Base-by-base conservation (phyloP, 768 basidiomycete genomes). In the Paxillus rubicundulus region DNA sequence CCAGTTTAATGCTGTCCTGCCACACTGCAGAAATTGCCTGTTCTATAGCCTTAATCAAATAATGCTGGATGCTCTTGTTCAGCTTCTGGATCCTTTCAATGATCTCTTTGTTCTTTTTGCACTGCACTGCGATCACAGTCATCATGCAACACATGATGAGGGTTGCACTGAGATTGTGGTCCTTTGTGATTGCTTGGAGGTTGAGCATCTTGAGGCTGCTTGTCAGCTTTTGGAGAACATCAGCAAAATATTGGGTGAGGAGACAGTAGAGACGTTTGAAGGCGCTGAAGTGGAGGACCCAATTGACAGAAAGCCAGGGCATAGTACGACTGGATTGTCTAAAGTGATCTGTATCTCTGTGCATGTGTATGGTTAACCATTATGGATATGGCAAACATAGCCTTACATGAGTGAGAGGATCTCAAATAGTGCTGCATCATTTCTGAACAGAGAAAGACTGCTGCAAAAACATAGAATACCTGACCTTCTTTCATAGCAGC, bases 41-140 rank as follows among this genome's bases (percentile, higher is more conserved):
- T 70, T 97, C 94, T 53, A 97, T 96, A 37, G 91, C 89, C 70
- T 82, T 87, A 95, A 97, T 98, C 48, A 97, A 73, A 63, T 84
- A 78, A 66, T 92, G 89, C 72, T 97, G 94, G 63, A 93, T 85
- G 16, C 72, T 77, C 69, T 96, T 88, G 55, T 82, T 86, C 56
- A 97, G 69, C 2, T 81, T 78, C 62, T 95, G 93, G 33, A 98
- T 98, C 71, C 84, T 88, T 65, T 84, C 85, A 55, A 98, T 93
- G 58, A 95, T 87, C 56, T 86, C 82, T 72, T 92, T 84, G 63
- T 95, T 95, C 67, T 82, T 82, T 66, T 89, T 86, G 63, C 89
- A 93, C 70, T 95, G 92, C 9, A 94, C 92, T 1, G 87, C 86
- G 58, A 93, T 88, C 18, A 86, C 89, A 43, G 96, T 85, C 12